Conservation (phyloP, 805 yeast species). For the Metschnikowia drakensbergensis region DNA sequence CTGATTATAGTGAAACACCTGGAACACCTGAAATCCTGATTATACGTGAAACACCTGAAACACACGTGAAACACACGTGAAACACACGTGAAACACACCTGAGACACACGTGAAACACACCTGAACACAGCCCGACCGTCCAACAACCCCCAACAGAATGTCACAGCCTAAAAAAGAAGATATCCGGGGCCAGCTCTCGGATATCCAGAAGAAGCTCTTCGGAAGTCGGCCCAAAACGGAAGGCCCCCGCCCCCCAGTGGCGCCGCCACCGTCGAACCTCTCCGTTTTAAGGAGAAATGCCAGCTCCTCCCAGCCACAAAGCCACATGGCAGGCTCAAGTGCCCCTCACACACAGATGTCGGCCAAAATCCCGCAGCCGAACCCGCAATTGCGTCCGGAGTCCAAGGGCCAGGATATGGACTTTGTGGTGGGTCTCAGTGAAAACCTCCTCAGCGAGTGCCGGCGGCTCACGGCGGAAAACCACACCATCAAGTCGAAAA, state of each 20-base stretch:
- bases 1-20: not conserved
- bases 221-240: slow-evolving; percentile 12
- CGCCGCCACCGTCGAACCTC: slow-evolving; percentile 7
- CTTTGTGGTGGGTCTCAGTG: slow-evolving; percentile 71
- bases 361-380: slow-evolving; percentile 17
- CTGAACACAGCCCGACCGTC: not conserved
- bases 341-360: slow-evolving; percentile 16
- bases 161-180: slow-evolving; percentile 24
- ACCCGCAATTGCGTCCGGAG: slow-evolving; percentile 40
- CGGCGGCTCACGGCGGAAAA: slow-evolving; percentile 67
- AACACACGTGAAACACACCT: not conserved
- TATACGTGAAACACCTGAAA: not conserved
- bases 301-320: not conserved
- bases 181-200: slow-evolving; percentile 38
- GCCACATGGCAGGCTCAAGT: not conserved
- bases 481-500: slow-evolving; percentile 40
- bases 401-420: slow-evolving; percentile 58
- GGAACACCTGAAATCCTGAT: too few relatives aligned
- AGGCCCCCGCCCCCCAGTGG: slow-evolving; percentile 1
- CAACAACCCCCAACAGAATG: slow-evolving; percentile 4
- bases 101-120: not conserved
- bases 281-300: slow-evolving; percentile 11
- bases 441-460: slow-evolving; percentile 65
- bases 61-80: not conserved
- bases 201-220: slow-evolving; percentile 35